A percentile compares a stretch with the other conserved stretches of the same genome.
phyloP scores from a whole-genome alignment of 192 early-diverging fungal species.

The Linnemannia elongata region DNA sequence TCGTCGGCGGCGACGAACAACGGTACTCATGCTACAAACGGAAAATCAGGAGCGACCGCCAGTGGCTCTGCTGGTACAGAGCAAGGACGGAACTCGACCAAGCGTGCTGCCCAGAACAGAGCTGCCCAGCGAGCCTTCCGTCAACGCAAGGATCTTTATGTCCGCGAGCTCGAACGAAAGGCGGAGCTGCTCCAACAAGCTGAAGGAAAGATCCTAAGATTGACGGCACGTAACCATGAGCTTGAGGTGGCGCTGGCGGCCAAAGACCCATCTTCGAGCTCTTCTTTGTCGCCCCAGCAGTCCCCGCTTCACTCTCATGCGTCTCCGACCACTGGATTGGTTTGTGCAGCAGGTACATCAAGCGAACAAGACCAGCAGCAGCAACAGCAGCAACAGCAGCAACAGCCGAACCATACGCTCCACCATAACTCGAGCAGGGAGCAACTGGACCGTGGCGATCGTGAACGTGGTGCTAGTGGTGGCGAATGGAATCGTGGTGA shows the following conservation, averaged over 20 bases:
- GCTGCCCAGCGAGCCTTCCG: constrained; percentile 93
- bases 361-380: not conserved
- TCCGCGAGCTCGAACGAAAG: constrained; percentile 82
- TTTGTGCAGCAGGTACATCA: not conserved
- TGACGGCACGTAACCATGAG: constrained; percentile 25
- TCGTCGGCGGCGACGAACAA: not conserved
- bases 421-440: not conserved
- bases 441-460: constrained; percentile 1
- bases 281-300: constrained; percentile 7
- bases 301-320: not conserved
- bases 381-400: not conserved
- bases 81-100: constrained; percentile 61
- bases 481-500: constrained; percentile 17
- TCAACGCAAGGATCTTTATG: constrained; percentile 86
- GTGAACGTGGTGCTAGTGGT: not conserved
- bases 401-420: not conserved
- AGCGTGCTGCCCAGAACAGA: constrained; percentile 91
- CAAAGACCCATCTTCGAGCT: not conserved
- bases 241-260: constrained; percentile 10
- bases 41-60: constrained; percentile 14
- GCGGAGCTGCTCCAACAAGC: constrained; percentile 70
- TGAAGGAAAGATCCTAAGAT: constrained; percentile 59
- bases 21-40: not conserved
- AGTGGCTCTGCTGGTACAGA: constrained; percentile 29
- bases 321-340: not conserved